phyloP scores from a whole-genome alignment of 345 rosid genomes.

The Citrus reticulata region DNA sequence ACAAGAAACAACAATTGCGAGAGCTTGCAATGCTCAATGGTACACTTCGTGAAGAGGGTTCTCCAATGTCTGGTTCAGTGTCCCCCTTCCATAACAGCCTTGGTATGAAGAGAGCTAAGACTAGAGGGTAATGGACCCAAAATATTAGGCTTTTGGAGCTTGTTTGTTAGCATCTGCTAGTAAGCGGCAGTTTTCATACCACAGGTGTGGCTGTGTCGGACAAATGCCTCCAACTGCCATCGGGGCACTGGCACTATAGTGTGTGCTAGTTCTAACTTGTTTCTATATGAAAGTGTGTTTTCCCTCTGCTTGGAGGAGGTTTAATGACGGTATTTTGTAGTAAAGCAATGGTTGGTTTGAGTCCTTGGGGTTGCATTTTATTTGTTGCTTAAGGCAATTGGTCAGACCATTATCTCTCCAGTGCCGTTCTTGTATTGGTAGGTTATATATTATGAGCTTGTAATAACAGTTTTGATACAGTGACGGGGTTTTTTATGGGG shows the following conservation, averaged over 20 bases:
- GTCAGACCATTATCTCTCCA: conserved; percentile 4
- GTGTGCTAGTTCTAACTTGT: conserved; percentile 39
- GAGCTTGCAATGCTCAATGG: conserved; percentile 97
- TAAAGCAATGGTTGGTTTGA: neutral
- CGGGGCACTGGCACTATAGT: conserved; percentile 39
- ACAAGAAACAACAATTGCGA: conserved; percentile 94
- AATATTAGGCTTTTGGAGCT: conserved; percentile 26
- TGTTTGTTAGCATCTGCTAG: conserved; percentile 26
- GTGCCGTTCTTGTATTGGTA: neutral
- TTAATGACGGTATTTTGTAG: conserved; percentile 11
- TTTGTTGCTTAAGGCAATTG: conserved; percentile 5
- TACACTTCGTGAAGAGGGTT: conserved; percentile 84
- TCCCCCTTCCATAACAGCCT: conserved; percentile 89
- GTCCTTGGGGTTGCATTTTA: conserved; percentile 4
- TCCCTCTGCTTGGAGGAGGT: conserved; percentile 17
- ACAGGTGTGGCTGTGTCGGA: conserved; percentile 28
- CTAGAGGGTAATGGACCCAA: conserved; percentile 51
- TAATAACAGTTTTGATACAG: conserved; percentile 18
- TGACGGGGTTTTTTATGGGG: neutral
- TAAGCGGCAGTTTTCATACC: conserved; percentile 23
- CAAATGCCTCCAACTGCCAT: conserved; percentile 37
- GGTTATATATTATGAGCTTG: neutral
- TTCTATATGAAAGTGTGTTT: conserved; percentile 36
- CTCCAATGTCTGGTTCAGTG: conserved; percentile 89
- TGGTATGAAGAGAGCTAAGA: conserved; percentile 96